Evolutionary conservation across 148 eudicot species (phyloP).

Genomic region (Oxyria digyna): DNA sequence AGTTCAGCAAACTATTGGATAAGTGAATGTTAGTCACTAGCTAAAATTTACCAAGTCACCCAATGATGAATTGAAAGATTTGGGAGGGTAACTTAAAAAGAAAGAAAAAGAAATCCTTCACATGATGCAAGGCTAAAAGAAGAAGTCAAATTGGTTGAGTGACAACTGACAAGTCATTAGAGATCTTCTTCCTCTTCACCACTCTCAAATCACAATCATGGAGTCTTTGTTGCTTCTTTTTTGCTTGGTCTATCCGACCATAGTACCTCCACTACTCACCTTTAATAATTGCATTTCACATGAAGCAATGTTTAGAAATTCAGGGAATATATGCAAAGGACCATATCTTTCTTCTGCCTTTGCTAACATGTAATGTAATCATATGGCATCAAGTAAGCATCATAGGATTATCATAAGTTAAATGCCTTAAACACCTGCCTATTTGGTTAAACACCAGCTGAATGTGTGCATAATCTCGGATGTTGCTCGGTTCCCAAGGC

Average conservation of each 20-base stretch:
- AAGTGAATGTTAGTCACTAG: too few relatives aligned
- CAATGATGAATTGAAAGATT: too few relatives aligned
- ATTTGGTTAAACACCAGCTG: too few relatives aligned
- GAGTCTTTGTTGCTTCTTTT: not conserved
- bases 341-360: not conserved
- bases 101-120: not conserved
- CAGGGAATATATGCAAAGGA: not conserved
- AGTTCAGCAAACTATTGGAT: too few relatives aligned
- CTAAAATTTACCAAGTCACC: too few relatives aligned
- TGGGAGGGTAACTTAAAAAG: too few relatives aligned
- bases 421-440: too few relatives aligned
- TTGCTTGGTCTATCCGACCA: not conserved
- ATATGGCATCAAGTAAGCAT: not conserved
- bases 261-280: too few relatives aligned
- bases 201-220: constrained; percentile 1
- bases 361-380: not conserved
- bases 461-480: too few relatives aligned
- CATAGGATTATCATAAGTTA: too few relatives aligned
- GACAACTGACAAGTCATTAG: not conserved
- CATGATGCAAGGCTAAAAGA: not conserved
- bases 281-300: constrained; percentile 1
- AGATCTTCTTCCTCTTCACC: not conserved
- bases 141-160: not conserved
- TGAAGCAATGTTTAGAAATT: not conserved
- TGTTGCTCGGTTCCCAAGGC: too few relatives aligned